A percentile compares a stretch with the other conserved stretches of the same genome.
Evolutionary conservation across 371 early-diverging fungal genomes (phyloP).

Genomic region (Apophysomyces trapeziformis): DNA sequence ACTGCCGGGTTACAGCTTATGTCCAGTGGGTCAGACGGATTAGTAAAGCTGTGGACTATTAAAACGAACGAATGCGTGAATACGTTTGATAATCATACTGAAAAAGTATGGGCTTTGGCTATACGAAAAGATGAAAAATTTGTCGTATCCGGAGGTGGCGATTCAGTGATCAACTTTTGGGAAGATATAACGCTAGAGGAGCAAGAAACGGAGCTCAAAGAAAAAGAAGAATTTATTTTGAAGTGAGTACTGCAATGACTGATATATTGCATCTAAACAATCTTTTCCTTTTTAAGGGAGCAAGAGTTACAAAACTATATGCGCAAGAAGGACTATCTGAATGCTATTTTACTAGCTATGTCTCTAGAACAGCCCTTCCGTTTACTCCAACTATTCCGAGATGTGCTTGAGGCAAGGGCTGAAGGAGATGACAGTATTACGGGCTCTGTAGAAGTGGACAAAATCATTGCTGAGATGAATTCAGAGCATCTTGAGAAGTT

Average conservation of each 20-base stretch:
- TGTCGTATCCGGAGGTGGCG: constrained; percentile 88
- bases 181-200: constrained; percentile 87
- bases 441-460: constrained; percentile 69
- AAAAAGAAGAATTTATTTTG: constrained; percentile 70
- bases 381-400: constrained; percentile 73
- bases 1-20: constrained; percentile 88
- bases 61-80: constrained; percentile 85
- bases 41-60: constrained; percentile 95
- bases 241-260: constrained; percentile 45
- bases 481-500: constrained; percentile 73
- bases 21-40: constrained; percentile 89
- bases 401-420: constrained; percentile 60
- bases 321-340: constrained; percentile 85
- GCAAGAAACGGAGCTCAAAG: constrained; percentile 68
- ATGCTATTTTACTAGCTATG: constrained; percentile 91
- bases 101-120: constrained; percentile 93
- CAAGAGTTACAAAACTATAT: constrained; percentile 90
- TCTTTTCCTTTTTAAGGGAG: constrained; percentile 62
- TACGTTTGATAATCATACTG: constrained; percentile 93
- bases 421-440: constrained; percentile 60
- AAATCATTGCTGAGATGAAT: constrained; percentile 61
- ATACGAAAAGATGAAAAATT: constrained; percentile 74
- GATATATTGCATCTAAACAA: not conserved
- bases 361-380: constrained; percentile 90
- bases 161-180: constrained; percentile 91